Evolutionary conservation across 805 yeast genomes (phyloP), one percentile per base, ranked within the genome.

Genomic region (Nakazawaea anatomiae): DNA sequence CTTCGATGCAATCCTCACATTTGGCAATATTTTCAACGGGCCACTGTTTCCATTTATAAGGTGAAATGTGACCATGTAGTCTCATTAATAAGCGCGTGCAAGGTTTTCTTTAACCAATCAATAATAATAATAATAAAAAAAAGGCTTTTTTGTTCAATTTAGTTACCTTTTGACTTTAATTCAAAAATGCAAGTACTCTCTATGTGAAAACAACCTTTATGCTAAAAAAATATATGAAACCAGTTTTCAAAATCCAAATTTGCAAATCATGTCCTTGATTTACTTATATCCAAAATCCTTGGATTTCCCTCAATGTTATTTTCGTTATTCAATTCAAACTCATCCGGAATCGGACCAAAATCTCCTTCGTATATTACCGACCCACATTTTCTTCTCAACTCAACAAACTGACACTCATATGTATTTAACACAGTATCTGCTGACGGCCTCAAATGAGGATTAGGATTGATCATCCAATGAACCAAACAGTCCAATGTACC

Each of bases 341-440:
- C 62, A 42, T 75, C 80, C 0, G 87, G 84, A 53, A 73, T 72
- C 1, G 97, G 96, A 0, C 98, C 99, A 64, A 78, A 90, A 57
- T 94, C 97, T 18, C 97, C 98, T 69, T 92, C 99, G 60, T 85
- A 94, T 55, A 94, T 87, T 2, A 91, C 86, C 3, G 97, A 97
- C 4, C 98, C 97, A 5, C 96, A 88, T 63, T 86, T 87, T 48
- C 97, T 75, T 54, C 92, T 76, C 50, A 76, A 68, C 56, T 91
- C 96, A 39, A 94, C 91, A 52, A 83, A 77, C 44, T 77, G 74
- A 55, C 94, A 82, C 64, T 94, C 97, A 44, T 77, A 79, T 56
- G 83, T 74, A 50, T 73, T 76, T 51, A 94, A 68, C n/a, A 94
- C 74, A 54, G 82, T 79, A 30, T 71, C 76, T 0, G 96, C 92